Evolutionary conservation across 148 eudicot genomes (phyloP), one percentile per base, ranked within the genome.

Genomic region (Chenopodium quinoa): DNA sequence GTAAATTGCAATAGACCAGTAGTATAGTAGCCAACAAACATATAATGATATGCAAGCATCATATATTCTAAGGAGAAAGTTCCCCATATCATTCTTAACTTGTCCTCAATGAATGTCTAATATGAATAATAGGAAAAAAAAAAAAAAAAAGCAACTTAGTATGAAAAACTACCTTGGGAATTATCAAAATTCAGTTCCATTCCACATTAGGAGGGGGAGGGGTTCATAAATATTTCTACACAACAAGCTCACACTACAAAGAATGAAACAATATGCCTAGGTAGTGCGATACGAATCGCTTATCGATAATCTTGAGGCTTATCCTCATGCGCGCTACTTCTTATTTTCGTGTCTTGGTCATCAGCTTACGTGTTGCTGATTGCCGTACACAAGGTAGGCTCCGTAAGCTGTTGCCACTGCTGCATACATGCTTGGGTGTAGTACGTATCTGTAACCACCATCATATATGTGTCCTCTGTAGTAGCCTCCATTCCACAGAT

Each of bases 301-400:
- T 44, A 67, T 27, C 37, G 40, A 29, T 79, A 4, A 75, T 40
- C 76, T 75, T 73, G 67, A 64, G 82, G 79, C 77, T 77, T 58
- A n/a, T 25, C 70, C 80, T 82, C 67, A 44, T 7, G 34, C 32
- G 9, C 40, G 40, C 6, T 37, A 37, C 40, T 11, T 73, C 25
- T 37, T 50, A 1, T 0, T 11, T 48, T 8, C 19, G n/a, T 32
- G 2, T 27, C 29, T 31, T 22, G 10, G 40, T 56, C 67, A 34
- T 85, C 64, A 92, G 91, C 88, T 95, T 52, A 95, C 98, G 90
- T 91, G 97, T 58, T 95, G 92, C 83, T 95, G 92, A 83, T 86
- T 87, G 23, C 94, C 94, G 40, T 94, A 92, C 78, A 88, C 82
- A 2, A 97, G 93, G 84, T 95, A 95, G 68, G 90, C 91, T 22